A percentile compares a stretch with the other conserved stretches of the same genome.
Evolutionary conservation across 1,284 basidiomycete genomes (phyloP).

Genomic region (Cutaneotrichosporon cyanovorans): DNA sequence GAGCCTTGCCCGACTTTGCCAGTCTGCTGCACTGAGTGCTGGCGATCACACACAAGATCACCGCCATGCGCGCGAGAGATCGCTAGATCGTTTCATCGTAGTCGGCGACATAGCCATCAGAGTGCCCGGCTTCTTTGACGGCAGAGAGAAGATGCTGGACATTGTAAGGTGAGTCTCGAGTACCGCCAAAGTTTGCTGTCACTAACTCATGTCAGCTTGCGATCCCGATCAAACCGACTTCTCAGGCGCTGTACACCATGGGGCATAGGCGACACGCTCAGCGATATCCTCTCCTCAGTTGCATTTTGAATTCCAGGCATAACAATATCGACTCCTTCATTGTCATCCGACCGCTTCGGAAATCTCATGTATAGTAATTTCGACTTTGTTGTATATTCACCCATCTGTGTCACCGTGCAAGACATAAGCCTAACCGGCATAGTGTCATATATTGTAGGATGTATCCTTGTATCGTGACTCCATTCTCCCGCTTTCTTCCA

Average conservation of each 20-base stretch:
- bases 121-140: slow-evolving; percentile 3
- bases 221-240: slow-evolving; percentile 6
- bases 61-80: too few relatives aligned
- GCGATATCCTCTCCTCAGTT: slow-evolving; percentile 6
- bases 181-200: background rate
- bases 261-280: slow-evolving; percentile 8
- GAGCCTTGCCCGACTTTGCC: background rate
- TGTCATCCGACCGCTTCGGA: too few relatives aligned
- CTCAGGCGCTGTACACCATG: slow-evolving; percentile 8
- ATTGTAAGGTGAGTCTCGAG: slow-evolving; percentile 5
- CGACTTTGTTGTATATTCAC: too few relatives aligned
- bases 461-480: too few relatives aligned
- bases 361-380: too few relatives aligned
- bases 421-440: too few relatives aligned
- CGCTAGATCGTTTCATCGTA: background rate
- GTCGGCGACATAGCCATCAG: background rate
- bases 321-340: too few relatives aligned
- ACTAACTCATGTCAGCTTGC: slow-evolving; percentile 2
- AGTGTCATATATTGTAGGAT: too few relatives aligned
- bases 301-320: slow-evolving; percentile 3
- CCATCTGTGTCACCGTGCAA: too few relatives aligned
- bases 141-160: slow-evolving; percentile 6
- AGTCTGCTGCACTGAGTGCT: background rate
- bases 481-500: too few relatives aligned
- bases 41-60: too few relatives aligned